Base-by-base conservation (phyloP, 164 flowering plant genomes). In the Liquidambar formosana region DNA sequence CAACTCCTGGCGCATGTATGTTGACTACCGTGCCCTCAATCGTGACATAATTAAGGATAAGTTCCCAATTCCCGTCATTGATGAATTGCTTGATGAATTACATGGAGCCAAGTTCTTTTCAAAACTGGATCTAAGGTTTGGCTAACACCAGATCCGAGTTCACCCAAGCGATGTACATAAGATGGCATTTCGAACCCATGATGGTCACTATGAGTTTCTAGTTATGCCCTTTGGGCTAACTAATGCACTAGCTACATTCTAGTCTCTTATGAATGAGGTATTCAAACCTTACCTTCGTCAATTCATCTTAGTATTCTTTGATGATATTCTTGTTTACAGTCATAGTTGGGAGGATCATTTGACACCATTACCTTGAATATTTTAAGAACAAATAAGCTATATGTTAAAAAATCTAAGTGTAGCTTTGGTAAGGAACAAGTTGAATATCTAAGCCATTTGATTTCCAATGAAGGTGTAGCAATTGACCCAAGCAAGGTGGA, bases 101-200 rank as follows among this genome's bases (percentile, higher is more conserved):
- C n/a, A 47, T 33, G 47, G 47, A 9, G 64, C 65, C 5, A n/a
- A 14, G 4, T 53, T 59, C 10, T 68, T 68, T 60, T 56, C 65
- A 15, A 68, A 68, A 45, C 13, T 68, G 6, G 64, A 68, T 46
- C 27, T 68, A 15, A 12, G 46, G 19, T 25, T 45, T 4, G 48
- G 71, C 5, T 68, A 59, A 47, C 64, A 68, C 14, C 64, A 68
- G 19, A 60, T 68, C 8, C 3, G 26, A 18, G 47, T 64, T 18
- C 38, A 1, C 15, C 0, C 0, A 11, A 14, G 3, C 4, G 66
- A 69, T 21, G 14, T 21, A 11, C 0, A 49, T 0, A 69, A 69
- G 10, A 69, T 51, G 4, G 10, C 66, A 8, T 69, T 69, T 38
- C 1, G 66, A 11, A 69, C 66, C n/a, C n/a, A n/a, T n/a, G n/a